Conservation (phyloP, 2,329 filamentous ascomycete species). For the Dryadomyces quercus-mongolicae region DNA sequence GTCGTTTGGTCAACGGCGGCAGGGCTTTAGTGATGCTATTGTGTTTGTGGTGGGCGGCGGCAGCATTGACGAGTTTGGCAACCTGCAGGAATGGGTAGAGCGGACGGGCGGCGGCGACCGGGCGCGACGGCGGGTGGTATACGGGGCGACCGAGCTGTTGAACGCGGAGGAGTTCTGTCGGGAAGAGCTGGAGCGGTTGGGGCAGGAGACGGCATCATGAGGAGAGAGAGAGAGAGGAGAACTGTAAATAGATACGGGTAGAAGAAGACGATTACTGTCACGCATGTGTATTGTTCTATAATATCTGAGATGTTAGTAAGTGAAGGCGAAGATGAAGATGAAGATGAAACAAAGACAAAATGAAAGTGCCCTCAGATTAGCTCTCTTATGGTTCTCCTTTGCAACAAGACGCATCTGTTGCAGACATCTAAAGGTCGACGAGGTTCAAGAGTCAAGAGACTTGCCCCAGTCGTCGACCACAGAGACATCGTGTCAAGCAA, state of each 20-base stretch:
- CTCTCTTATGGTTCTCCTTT: constrained; percentile 11
- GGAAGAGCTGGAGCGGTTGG: constrained; percentile 51
- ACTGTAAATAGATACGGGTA: neutral
- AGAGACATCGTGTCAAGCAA: neutral
- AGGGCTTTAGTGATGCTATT: constrained; percentile 80
- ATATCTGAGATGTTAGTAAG: neutral
- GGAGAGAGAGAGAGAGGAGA: neutral
- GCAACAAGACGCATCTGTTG: neutral
- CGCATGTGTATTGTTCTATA: neutral
- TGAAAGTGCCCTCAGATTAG: constrained; percentile 9
- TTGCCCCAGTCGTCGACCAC: neutral
- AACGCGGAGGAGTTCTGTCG: constrained; percentile 56
- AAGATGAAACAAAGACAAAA: neutral
- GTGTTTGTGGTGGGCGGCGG: constrained; percentile 94
- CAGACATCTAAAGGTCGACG: neutral
- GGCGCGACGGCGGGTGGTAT: constrained; percentile 71
- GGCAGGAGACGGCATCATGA: constrained; percentile 35
- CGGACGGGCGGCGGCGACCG: constrained; percentile 53
- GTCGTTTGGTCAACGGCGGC: constrained; percentile 80
- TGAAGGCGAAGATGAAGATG: too few relatives aligned
- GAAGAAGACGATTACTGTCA: neutral
- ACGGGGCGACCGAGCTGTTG: constrained; percentile 80
- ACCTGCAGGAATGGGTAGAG: constrained; percentile 89
- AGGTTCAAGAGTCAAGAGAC: neutral
- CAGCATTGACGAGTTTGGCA: constrained; percentile 98